Conservation (phyloP, 345 rosid genomes). For the Linum lewisii region DNA sequence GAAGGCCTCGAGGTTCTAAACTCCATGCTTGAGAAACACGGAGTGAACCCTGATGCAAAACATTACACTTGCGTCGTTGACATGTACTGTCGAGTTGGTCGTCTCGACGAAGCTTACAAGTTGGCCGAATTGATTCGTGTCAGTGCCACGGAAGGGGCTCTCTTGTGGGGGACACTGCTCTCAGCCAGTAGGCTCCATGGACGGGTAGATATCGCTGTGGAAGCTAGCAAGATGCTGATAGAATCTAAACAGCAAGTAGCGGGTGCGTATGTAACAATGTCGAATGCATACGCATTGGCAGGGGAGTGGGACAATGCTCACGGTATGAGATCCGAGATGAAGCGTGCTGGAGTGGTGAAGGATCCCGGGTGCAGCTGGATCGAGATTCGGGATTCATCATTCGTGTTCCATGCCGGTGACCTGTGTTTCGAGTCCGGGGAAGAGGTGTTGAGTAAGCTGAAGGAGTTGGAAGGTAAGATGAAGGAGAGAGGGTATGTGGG, state of each 20-base stretch:
- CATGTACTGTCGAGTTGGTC: constrained; percentile 70
- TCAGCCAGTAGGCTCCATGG: constrained; percentile 68
- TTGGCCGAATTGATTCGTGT: constrained; percentile 44
- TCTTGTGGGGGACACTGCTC: constrained; percentile 69
- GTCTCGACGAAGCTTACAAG: constrained; percentile 53
- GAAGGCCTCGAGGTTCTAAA: constrained; percentile 49
- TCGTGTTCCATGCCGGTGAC: constrained; percentile 52
- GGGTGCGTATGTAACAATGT: constrained; percentile 53
- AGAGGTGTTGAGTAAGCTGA: constrained; percentile 36
- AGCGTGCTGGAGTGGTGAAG: constrained; percentile 42
- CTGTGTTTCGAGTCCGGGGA: constrained; percentile 27
- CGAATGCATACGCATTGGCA: constrained; percentile 46
- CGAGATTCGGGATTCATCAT: constrained; percentile 39
- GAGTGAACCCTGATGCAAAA: constrained; percentile 44
- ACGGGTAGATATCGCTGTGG: constrained; percentile 55
- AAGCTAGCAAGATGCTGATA: constrained; percentile 45
- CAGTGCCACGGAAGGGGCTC: constrained; percentile 38
- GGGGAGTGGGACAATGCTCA: constrained; percentile 62
- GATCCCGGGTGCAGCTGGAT: constrained; percentile 82
- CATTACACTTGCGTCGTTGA: constrained; percentile 75
- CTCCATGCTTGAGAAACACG: constrained; percentile 38
- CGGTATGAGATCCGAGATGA: constrained; percentile 53
- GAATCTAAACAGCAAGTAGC: constrained; percentile 52
- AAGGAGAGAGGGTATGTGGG: constrained; percentile 44
- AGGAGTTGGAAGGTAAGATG: constrained; percentile 47